Conservation (phyloP, 2,329 filamentous ascomycete species). For the Parafenestella ontariensis region DNA sequence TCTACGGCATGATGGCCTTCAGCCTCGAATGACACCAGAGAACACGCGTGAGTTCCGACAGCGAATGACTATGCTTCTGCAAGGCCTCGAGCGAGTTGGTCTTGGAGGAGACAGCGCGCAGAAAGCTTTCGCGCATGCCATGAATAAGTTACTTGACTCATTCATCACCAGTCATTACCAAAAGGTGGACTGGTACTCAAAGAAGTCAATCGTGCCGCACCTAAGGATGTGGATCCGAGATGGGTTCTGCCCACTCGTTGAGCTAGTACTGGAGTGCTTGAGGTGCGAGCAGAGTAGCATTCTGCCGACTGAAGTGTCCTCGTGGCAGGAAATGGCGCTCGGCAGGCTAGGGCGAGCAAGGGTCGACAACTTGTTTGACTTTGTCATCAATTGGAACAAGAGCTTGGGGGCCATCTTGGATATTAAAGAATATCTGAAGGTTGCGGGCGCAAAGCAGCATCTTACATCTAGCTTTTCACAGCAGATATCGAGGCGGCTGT, state of each 20-base stretch:
- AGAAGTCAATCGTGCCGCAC: conserved; percentile 64
- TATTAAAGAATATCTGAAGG: conserved; percentile 72
- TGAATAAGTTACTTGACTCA: conserved; percentile 69
- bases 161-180: conserved; percentile 69
- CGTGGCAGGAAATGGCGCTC: conserved; percentile 74
- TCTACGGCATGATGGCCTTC: conserved; percentile 33
- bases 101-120: conserved; percentile 74
- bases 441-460: conserved; percentile 71
- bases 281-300: conserved; percentile 37
- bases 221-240: conserved; percentile 73
- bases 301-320: conserved; percentile 60
- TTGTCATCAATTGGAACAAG: conserved; percentile 76
- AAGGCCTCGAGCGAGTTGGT: conserved; percentile 69
- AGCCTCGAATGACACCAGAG: conserved; percentile 23
- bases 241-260: conserved; percentile 68
- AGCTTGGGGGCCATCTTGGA: conserved; percentile 77
- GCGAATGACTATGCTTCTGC: conserved; percentile 64
- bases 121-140: conserved; percentile 73
- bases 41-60: conserved; percentile 50
- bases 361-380: conserved; percentile 78
- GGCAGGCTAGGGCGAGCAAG: conserved; percentile 72
- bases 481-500: conserved; percentile 69
- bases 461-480: conserved; percentile 74
- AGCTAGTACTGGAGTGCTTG: conserved; percentile 63
- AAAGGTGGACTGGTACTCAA: conserved; percentile 64